phyloP scores from a whole-genome alignment of 441 rosid species.

The Aquilaria agallochum region DNA sequence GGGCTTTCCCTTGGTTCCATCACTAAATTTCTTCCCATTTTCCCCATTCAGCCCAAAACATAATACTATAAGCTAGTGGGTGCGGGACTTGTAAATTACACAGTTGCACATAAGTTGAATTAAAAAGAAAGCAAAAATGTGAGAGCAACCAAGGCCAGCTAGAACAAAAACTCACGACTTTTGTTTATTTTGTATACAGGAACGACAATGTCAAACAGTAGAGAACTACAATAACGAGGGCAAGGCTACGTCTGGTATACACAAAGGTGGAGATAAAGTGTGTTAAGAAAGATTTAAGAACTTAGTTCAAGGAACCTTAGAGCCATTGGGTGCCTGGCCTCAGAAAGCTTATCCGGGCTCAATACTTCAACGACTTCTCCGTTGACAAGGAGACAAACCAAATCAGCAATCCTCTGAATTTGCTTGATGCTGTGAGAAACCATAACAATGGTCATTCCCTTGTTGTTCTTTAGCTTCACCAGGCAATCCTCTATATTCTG shows the following conservation, averaged over 20 bases:
- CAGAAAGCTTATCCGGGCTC: constrained; percentile 52
- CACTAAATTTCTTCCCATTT: background rate
- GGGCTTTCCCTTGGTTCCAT: constrained; percentile 5
- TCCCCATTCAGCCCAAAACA: background rate
- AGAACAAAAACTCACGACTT: too few relatives aligned
- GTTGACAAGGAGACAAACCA: constrained; percentile 69
- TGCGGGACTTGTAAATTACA: too few relatives aligned
- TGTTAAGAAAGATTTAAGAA: constrained; percentile 18
- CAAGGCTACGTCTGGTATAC: too few relatives aligned
- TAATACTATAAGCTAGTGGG: too few relatives aligned
- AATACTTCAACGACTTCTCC: constrained; percentile 80
- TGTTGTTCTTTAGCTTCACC: constrained; percentile 61
- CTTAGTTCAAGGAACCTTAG: constrained; percentile 64
- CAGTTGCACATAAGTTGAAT: too few relatives aligned
- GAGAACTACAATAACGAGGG: too few relatives aligned
- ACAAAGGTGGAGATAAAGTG: too few relatives aligned
- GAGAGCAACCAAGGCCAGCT: too few relatives aligned
- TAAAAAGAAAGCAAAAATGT: too few relatives aligned
- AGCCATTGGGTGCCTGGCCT: constrained; percentile 85
- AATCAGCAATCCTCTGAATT: constrained; percentile 77
- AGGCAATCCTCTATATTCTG: constrained; percentile 81
- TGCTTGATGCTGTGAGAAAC: constrained; percentile 93
- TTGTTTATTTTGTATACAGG: too few relatives aligned
- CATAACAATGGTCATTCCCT: constrained; percentile 55
- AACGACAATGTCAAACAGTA: too few relatives aligned